Base-by-base conservation (phyloP, 345 rosid species). In the Populus davidiana region DNA sequence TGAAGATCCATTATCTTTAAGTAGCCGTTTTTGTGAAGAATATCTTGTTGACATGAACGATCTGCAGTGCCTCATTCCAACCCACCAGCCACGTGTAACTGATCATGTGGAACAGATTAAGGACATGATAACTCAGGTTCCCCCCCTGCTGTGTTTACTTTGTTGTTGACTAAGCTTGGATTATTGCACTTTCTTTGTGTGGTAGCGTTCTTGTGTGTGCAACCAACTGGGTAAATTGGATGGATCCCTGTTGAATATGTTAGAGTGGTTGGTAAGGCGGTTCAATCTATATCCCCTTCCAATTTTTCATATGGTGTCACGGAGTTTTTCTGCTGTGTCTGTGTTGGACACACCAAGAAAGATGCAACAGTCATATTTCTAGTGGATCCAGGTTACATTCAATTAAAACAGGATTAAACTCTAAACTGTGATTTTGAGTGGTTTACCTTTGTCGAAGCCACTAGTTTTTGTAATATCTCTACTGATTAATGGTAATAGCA, bases 21-120 rank as follows among this genome's bases (percentile, higher is more conserved):
- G 97, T 74, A 83, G 83, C 33, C 81, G 85, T 5, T 93, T 85
- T 81, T 93, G 99, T 49, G 86, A 90, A 64, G 99, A 91, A 74
- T 93, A 96, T 83, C 74, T 88, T 36, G 82, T 75, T 25, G 99
- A 96, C 81, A 88, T 96, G 98, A 75, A 52, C 70, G 83, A 83
- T 71, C 87, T 96, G 65, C 96, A 88, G 86, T 96, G 97, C 86
- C 94, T 93, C 5, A 75, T 54, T 73, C 99, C 99, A 18, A 93
- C 94, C 12, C 87, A 86, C 72, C 89, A 93, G 87, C 98, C 98
- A 9, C 83, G 90, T 16, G 97, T 96, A 14, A 88, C 97, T 54
- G 83, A 82, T 6, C 94, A 93, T 84, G 91, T 96, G 87, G 90
- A 87, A 21, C 86, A 96, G 82, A 93, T 96, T 33, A 86, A 87